A percentile compares a stretch with the other conserved stretches of the same genome.
phyloP scores from a whole-genome alignment of 2,329 filamentous ascomycete species.

The Penicillium sp. region DNA sequence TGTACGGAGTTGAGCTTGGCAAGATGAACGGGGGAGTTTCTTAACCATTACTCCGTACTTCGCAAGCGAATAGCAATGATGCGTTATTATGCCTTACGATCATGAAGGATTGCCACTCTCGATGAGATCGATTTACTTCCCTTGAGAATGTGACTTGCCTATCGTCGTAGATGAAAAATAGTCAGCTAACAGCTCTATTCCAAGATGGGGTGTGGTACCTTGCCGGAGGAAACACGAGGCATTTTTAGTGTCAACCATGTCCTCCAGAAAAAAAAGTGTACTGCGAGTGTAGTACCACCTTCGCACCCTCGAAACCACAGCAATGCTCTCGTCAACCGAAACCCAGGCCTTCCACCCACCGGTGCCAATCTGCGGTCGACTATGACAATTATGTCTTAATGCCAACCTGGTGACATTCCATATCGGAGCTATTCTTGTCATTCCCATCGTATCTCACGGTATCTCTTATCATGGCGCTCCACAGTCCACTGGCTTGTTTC shows the following conservation, averaged over 20 bases:
- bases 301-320: not conserved
- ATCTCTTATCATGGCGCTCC: conserved; percentile 5
- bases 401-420: not conserved
- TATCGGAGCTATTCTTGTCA: not conserved
- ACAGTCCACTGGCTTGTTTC: conserved; percentile 6
- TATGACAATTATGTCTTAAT: not conserved
- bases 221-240: not conserved
- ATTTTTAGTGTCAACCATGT: conserved; percentile 1
- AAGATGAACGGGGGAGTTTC: not conserved
- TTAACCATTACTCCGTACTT: not conserved
- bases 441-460: not conserved
- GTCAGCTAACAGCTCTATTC: not conserved
- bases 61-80: not conserved
- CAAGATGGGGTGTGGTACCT: not conserved
- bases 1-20: not conserved
- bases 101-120: not conserved
- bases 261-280: not conserved
- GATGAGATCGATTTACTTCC: not conserved
- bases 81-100: not conserved
- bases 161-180: not conserved
- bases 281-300: not conserved
- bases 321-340: not conserved
- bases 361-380: not conserved
- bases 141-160: not conserved
- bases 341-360: not conserved